These are phyloP conservation scores for Byssochlamys sp. DNA, from an alignment of 2,329 filamentous ascomycete species.

Conservation along the genomic window DNA sequence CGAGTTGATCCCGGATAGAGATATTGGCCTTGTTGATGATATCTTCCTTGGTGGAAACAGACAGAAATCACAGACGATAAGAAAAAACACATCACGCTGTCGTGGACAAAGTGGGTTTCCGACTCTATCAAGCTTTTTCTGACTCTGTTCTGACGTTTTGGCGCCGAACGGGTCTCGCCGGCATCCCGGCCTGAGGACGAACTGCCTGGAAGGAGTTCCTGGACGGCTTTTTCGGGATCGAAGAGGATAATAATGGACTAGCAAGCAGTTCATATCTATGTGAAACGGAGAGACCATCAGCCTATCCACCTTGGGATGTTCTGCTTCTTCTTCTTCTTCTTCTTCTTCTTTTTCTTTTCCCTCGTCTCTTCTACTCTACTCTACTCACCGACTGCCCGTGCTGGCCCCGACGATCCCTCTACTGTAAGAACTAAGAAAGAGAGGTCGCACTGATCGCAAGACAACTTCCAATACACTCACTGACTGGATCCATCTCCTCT, in stretches of 20 bases:
- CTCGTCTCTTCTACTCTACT: background rate
- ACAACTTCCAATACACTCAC: background rate
- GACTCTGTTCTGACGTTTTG: slow-evolving; percentile 1
- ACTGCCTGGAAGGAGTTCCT: background rate
- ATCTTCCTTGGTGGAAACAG: background rate
- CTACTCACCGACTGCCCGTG: no score
- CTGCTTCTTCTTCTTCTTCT: background rate
- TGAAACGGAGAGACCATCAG: background rate
- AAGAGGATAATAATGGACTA: background rate
- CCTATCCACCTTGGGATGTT: background rate
- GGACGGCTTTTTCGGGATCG: background rate
- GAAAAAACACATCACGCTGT: background rate
- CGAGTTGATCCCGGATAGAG: no score
- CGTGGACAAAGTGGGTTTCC: background rate
- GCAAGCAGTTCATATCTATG: background rate
- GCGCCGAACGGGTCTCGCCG: background rate
- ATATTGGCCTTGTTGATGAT: background rate
- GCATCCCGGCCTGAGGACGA: background rate
- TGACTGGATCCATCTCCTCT: background rate
- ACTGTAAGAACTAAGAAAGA: background rate
- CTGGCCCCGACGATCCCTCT: no score
- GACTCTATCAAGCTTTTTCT: background rate
- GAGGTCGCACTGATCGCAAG: background rate
- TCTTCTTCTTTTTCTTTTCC: background rate
- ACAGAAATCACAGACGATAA: background rate